Evolutionary conservation across 331 rosid genomes (phyloP).

Genomic region (Quercus phellos): DNA sequence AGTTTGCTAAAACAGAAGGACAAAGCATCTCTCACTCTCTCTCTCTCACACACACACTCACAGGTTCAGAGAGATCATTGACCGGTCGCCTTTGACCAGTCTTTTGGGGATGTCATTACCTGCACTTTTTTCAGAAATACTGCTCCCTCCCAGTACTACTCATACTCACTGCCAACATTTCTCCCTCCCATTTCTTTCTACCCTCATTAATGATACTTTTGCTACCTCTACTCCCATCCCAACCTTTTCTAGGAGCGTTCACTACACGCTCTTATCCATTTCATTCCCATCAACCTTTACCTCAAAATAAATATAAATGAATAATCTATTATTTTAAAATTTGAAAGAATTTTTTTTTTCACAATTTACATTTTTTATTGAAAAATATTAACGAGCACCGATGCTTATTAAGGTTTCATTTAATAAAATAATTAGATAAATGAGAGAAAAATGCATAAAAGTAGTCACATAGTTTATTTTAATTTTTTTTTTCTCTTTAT

Average conservation of each 20-base stretch:
- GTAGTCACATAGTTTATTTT: no score
- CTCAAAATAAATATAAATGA: no score
- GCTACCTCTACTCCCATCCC: background rate
- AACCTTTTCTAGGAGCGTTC: background rate
- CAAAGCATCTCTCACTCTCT: background rate
- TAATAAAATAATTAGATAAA: no score
- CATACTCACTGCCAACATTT: constrained; percentile 8
- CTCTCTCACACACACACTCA: no score
- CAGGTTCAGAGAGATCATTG: constrained; percentile 25
- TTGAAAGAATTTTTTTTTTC: no score
- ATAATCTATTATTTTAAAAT: background rate
- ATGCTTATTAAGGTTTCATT: no score
- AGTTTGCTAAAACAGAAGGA: constrained; percentile 13
- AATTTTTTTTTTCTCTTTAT: no score
- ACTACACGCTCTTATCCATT: background rate
- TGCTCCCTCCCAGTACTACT: background rate
- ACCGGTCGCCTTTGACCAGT: constrained; percentile 46
- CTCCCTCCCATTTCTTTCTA: constrained; percentile 1
- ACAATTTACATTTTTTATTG: no score
- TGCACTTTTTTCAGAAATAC: constrained; percentile 2
- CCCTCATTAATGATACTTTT: constrained; percentile 26
- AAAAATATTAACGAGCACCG: fast-evolving
- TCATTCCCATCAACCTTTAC: no score
- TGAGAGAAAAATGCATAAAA: no score
- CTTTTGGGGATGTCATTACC: constrained; percentile 23